Conservation (phyloP, 129 eudicot species). For the Mikania micrantha region DNA sequence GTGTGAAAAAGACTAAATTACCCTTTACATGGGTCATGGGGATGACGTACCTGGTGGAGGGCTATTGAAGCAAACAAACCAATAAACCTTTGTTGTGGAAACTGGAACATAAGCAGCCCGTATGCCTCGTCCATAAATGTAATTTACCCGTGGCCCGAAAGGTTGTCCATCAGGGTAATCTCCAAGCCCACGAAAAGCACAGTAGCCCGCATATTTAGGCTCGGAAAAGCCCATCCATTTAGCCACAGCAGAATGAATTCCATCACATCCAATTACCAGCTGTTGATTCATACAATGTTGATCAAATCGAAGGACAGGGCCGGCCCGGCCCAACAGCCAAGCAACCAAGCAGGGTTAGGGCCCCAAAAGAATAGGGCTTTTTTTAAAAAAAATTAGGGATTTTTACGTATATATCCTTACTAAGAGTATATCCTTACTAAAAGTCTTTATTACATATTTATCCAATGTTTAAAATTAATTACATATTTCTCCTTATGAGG, state of each 20-base stretch:
- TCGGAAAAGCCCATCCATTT: constrained; percentile 92
- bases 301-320: too few species aligned
- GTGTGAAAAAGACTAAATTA: neutral
- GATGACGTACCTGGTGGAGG: constrained; percentile 56
- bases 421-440: too few species aligned
- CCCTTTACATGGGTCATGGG: neutral
- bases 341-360: too few species aligned
- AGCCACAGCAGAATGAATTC: constrained; percentile 75
- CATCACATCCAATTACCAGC: constrained; percentile 94
- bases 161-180: constrained; percentile 77
- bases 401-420: too few species aligned
- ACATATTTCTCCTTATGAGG: too few species aligned
- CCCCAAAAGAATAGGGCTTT: too few species aligned
- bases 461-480: too few species aligned
- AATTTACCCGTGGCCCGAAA: constrained; percentile 54
- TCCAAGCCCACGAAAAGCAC: constrained; percentile 91
- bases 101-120: constrained; percentile 86
- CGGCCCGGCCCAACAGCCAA: too few species aligned
- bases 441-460: too few species aligned
- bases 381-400: too few species aligned
- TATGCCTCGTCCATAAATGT: constrained; percentile 76
- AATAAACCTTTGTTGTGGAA: constrained; percentile 82
- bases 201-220: constrained; percentile 72
- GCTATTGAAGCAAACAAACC: constrained; percentile 89
- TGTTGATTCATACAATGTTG: constrained; percentile 14